Evolutionary conservation across 768 basidiomycete genomes (phyloP).

Genomic region (Termitomyces sp.): DNA sequence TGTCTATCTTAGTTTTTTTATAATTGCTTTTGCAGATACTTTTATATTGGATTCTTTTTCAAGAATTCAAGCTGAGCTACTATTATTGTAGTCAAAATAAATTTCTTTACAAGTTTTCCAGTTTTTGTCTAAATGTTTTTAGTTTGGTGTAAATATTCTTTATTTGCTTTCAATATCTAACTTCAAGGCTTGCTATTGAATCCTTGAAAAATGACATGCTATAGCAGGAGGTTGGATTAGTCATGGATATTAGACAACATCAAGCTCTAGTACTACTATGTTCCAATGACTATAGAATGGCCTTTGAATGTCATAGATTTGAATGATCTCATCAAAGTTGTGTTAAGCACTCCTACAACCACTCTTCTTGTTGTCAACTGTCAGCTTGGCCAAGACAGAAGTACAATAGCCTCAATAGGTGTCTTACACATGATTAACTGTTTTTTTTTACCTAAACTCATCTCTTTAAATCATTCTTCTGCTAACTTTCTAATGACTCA

Average conservation of each 20-base stretch:
- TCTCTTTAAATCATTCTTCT: slow-evolving; percentile 63
- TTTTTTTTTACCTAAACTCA: background rate
- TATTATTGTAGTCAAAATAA: slow-evolving; percentile 65
- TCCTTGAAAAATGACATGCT: slow-evolving; percentile 66
- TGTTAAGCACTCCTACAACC: slow-evolving; percentile 60
- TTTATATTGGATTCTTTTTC: background rate
- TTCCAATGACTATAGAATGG: slow-evolving; percentile 91
- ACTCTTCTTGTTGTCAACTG: slow-evolving; percentile 92
- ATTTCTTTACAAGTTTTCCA: slow-evolving; percentile 77
- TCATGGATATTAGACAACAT: slow-evolving; percentile 68
- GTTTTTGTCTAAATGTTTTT: slow-evolving; percentile 84
- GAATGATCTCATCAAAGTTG: slow-evolving; percentile 73
- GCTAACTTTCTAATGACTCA: slow-evolving; percentile 82
- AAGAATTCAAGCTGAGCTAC: background rate
- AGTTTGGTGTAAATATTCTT: slow-evolving; percentile 85
- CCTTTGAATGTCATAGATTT: slow-evolving; percentile 72
- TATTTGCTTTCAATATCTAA: slow-evolving; percentile 73
- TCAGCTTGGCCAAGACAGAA: slow-evolving; percentile 89
- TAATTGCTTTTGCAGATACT: slow-evolving; percentile 79
- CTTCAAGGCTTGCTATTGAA: slow-evolving; percentile 47
- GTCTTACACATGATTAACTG: background rate
- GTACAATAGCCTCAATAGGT: slow-evolving; percentile 79
- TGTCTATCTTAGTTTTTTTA: slow-evolving; percentile 65
- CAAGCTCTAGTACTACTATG: slow-evolving; percentile 72
- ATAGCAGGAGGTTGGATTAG: slow-evolving; percentile 79